Conservation (phyloP, 225 moss, liverwort and hornwort genomes). For the Climacium dendroides region DNA sequence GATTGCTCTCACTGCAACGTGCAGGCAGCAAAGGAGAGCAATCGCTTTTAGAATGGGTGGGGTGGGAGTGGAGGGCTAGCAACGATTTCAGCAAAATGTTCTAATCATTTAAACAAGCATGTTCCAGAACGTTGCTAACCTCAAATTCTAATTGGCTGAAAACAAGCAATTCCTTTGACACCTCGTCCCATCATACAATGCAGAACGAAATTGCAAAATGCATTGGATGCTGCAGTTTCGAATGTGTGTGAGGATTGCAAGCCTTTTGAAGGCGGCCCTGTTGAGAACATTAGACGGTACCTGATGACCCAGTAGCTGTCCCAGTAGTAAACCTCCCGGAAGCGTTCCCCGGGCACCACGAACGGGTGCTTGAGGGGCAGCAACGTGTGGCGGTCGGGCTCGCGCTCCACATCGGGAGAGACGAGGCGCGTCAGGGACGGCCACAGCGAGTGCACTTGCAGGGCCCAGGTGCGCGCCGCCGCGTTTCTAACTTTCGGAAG, state of each 20-base stretch:
- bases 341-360: conserved; percentile 68
- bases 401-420: conserved; percentile 23
- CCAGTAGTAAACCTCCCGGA: conserved; percentile 90
- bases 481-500: conserved; percentile 32
- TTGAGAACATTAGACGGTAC: not conserved
- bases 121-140: not conserved
- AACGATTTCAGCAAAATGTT: no score
- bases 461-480: conserved; percentile 37
- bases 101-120: not conserved
- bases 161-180: not conserved
- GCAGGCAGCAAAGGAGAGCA: not conserved
- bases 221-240: not conserved
- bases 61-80: no score
- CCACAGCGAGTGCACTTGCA: conserved; percentile 63
- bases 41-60: not conserved
- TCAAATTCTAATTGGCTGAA: not conserved
- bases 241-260: not conserved
- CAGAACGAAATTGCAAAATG: not conserved
- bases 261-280: no score
- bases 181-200: not conserved
- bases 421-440: conserved; percentile 43
- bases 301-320: conserved; percentile 89
- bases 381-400: conserved; percentile 49
- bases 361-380: conserved; percentile 43
- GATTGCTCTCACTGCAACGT: not conserved